phyloP scores from a whole-genome alignment of 2,329 filamentous ascomycete genomes.

The Stenocarpella maydis region DNA sequence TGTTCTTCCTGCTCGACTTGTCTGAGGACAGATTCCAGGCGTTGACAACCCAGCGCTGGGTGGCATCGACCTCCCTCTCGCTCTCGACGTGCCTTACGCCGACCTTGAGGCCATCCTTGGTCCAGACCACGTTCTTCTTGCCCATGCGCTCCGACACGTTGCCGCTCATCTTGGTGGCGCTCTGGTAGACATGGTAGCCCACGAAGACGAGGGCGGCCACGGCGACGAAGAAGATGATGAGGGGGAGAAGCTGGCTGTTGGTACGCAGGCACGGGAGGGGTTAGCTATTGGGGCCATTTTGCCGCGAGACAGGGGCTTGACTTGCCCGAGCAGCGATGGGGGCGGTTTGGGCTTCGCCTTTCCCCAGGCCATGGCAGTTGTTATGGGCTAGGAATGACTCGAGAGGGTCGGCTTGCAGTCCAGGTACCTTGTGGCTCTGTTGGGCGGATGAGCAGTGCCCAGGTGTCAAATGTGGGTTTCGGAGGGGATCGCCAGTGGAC shows the following conservation, averaged over 20 bases:
- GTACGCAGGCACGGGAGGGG: background rate
- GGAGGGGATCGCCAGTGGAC: slow-evolving; percentile 22
- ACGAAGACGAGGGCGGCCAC: slow-evolving; percentile 68
- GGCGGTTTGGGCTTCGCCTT: slow-evolving; percentile 26
- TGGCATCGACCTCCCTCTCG: slow-evolving; percentile 77
- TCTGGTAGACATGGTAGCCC: slow-evolving; percentile 76
- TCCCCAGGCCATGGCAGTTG: slow-evolving; percentile 32
- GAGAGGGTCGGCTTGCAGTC: slow-evolving; percentile 8
- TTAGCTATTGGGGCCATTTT: background rate
- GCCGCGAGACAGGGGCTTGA: background rate
- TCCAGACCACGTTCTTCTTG: slow-evolving; percentile 78
- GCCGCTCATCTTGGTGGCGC: slow-evolving; percentile 70
- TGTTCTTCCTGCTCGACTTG: slow-evolving; percentile 42
- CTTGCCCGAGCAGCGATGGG: slow-evolving; percentile 32
- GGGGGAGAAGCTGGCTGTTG: slow-evolving; percentile 68
- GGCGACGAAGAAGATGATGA: slow-evolving; percentile 69
- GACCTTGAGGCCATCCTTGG: slow-evolving; percentile 77
- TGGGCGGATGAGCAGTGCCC: background rate
- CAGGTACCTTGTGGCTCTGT: slow-evolving; percentile 14
- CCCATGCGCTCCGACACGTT: slow-evolving; percentile 75
- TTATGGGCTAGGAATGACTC: slow-evolving; percentile 3
- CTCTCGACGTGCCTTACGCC: slow-evolving; percentile 73
- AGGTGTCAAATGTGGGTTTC: slow-evolving; percentile 21
- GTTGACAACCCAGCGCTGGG: slow-evolving; percentile 73
- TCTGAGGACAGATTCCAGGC: slow-evolving; percentile 66